Base-by-base conservation (phyloP, 306 rosid genomes). In the Quillaja saponaria region DNA sequence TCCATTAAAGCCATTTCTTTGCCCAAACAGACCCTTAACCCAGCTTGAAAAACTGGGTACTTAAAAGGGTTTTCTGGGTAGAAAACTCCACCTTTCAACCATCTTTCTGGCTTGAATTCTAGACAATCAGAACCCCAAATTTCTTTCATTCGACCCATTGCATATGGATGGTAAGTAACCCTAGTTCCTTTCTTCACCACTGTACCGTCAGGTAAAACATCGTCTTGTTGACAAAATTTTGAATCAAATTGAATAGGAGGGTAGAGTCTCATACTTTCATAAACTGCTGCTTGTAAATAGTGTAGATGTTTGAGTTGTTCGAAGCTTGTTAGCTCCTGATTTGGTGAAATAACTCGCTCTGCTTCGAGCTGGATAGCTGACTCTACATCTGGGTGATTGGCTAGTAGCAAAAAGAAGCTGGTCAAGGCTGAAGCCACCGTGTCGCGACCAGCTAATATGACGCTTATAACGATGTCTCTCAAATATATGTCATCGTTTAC, bases 231-330 rank as follows among this genome's bases (percentile, higher is more conserved):
- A 8, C 91, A 85, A 52, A 81, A 87, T 69, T 87, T 90, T 0
- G 97, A 90, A 56, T 90, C 96, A 13, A 85, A 87, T 13, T 87
- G 97, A 13, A 90, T 63, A 0, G 97, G 97, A 5, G 97, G 97
- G 49, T 66, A 85, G 1, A 90, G 66, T 25, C 97, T 85, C 97
- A 90, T 83, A 64, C 85, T 85, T 49, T 90, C 97, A 1, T 71
- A 73, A 0, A 80, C 54, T 7, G 90, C 87, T 0, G 88, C 89
- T 17, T 87, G 78, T 34, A 90, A 63, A 55, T 90, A 90, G 18
- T 81, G 85, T 60, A 90, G 76, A 45, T 81, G 64, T 10, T 46
- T 62, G 6, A 81, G 42, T 49, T 87, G 80, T 16, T 90, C 83
- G 6, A 67, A 81, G 49, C 60, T 76, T 2, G 45, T 51, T 0